Evolutionary conservation across 1,139 yeast species (phyloP).

Genomic region (Taiozyma sp.): DNA sequence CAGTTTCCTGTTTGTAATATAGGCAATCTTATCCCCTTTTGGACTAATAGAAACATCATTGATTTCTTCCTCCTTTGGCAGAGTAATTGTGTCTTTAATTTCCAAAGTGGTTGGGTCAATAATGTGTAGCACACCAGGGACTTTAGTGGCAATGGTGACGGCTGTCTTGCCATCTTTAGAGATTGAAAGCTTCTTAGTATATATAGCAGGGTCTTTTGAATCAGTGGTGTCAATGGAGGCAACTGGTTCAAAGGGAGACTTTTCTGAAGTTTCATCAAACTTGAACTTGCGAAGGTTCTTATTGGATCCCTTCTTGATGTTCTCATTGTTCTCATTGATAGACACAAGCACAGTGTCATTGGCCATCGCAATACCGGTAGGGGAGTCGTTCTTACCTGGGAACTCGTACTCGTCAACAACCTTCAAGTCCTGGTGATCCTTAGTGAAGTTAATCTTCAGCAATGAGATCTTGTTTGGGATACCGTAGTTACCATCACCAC

Average conservation of each 20-base stretch:
- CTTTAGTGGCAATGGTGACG: slow-evolving; percentile 53
- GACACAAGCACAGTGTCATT: slow-evolving; percentile 58
- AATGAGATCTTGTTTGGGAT: slow-evolving; percentile 82
- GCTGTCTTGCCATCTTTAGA: slow-evolving; percentile 52
- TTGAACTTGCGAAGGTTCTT: slow-evolving; percentile 67
- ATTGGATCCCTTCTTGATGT: slow-evolving; percentile 53
- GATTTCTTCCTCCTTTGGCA: slow-evolving; percentile 47
- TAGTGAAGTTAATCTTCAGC: slow-evolving; percentile 38
- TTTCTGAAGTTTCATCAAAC: slow-evolving; percentile 45
- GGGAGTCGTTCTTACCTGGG: slow-evolving; percentile 64
- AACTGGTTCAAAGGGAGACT: slow-evolving; percentile 57
- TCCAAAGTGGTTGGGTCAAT: slow-evolving; percentile 54
- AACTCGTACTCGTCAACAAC: slow-evolving; percentile 58
- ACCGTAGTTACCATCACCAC: slow-evolving; percentile 90
- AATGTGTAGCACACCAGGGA: slow-evolving; percentile 53
- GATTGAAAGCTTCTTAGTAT: slow-evolving; percentile 52
- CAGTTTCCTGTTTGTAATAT: slow-evolving; percentile 48
- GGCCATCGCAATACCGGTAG: slow-evolving; percentile 58
- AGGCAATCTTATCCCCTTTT: slow-evolving; percentile 49
- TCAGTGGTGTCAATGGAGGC: slow-evolving; percentile 43
- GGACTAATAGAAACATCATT: slow-evolving; percentile 42
- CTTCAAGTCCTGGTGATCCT: slow-evolving; percentile 42
- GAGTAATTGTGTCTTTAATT: slow-evolving; percentile 34
- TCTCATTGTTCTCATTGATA: slow-evolving; percentile 59
- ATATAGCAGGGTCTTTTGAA: slow-evolving; percentile 40